A percentile compares a stretch with the other conserved stretches of the same genome.
Evolutionary conservation across 75 land plant genomes (phyloP).

Genomic region (Selaginella moellendorffii): DNA sequence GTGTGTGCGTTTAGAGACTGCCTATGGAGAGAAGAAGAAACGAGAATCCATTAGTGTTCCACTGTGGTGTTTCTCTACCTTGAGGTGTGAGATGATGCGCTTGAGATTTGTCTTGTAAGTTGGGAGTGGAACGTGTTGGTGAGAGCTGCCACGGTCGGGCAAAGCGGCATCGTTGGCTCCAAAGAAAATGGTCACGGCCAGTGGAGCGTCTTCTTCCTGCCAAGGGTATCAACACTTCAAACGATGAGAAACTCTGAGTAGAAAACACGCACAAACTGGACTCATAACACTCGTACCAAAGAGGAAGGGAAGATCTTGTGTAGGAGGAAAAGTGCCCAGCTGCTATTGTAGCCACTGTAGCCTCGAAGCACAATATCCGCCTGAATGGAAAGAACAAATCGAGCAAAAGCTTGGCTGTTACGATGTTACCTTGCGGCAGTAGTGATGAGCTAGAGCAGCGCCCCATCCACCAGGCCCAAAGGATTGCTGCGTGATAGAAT

Average conservation of each 20-base stretch:
- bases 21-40: constrained; percentile 19
- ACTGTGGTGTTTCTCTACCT: constrained; percentile 20
- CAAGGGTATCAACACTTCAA: no score
- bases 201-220: constrained; percentile 25
- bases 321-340: constrained; percentile 76
- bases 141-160: constrained; percentile 31
- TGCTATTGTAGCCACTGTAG: constrained; percentile 85
- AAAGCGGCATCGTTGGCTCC: constrained; percentile 64
- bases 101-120: constrained; percentile 48
- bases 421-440: constrained; percentile 40
- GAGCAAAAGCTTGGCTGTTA: not conserved
- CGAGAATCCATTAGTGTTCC: not conserved
- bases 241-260: not conserved
- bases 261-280: not conserved
- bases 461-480: constrained; percentile 73
- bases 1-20: constrained; percentile 24
- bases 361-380: constrained; percentile 78
- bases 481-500: constrained; percentile 60
- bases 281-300: not conserved
- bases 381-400: constrained; percentile 23
- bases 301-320: constrained; percentile 47
- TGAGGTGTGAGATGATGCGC: constrained; percentile 32
- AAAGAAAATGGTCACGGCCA: constrained; percentile 52
- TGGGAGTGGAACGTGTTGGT: constrained; percentile 48
- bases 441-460: constrained; percentile 47